These are phyloP conservation scores for Cunninghamia lanceolata DNA, from an alignment of 75 land plant species.

Conservation along the genomic window DNA sequence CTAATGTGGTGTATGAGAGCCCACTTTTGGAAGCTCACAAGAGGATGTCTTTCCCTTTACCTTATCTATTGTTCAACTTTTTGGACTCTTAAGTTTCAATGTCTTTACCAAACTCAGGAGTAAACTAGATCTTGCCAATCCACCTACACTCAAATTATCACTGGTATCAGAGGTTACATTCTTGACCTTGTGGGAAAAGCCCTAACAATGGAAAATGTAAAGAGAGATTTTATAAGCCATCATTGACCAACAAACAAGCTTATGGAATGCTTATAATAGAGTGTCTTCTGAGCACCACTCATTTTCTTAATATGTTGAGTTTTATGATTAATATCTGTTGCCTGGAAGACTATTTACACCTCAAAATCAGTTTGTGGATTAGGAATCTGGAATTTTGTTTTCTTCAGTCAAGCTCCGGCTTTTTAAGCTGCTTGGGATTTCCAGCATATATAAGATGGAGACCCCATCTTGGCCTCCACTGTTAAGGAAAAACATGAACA, in stretches of 20 bases:
- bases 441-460: no score
- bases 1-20: neutral
- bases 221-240: neutral
- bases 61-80: neutral
- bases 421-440: no score
- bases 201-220: neutral
- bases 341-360: no score
- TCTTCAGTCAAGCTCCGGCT: no score
- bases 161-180: neutral
- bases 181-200: neutral
- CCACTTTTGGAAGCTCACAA: neutral
- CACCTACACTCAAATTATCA: neutral
- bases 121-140: neutral
- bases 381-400: no score
- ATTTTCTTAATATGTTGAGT: neutral
- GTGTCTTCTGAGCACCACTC: neutral
- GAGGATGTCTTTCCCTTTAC: neutral
- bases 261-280: neutral
- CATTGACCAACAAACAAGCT: neutral
- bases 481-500: no score
- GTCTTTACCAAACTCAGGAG: neutral
- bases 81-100: neutral
- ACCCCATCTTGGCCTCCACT: no score
- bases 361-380: no score
- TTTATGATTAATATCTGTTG: neutral